Evolutionary conservation across 148 eudicot genomes (phyloP).

Genomic region (Amaranthus cruentus): DNA sequence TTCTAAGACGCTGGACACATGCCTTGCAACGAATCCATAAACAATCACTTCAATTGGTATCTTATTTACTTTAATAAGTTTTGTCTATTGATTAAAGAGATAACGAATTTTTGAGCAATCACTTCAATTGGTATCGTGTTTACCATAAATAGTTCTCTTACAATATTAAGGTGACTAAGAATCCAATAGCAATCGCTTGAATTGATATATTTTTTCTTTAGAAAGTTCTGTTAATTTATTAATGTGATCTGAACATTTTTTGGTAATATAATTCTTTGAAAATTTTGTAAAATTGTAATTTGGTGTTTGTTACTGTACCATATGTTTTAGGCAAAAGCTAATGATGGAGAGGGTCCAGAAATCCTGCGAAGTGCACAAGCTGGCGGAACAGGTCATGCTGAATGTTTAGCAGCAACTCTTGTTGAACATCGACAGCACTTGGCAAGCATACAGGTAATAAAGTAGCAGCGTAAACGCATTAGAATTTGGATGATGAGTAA

Average conservation of each 20-base stretch:
- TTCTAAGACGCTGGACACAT: conserved; percentile 97
- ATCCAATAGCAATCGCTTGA: conserved; percentile 93
- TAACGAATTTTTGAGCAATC: too few relatives aligned
- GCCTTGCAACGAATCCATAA: conserved; percentile 93
- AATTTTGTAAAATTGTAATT: background rate
- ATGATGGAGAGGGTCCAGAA: conserved; percentile 96
- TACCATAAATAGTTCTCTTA: too few relatives aligned
- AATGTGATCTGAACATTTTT: background rate
- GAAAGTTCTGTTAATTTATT: background rate
- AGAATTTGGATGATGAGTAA: background rate
- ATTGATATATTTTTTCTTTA: conserved; percentile 42
- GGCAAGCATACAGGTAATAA: conserved; percentile 84
- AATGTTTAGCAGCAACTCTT: conserved; percentile 85
- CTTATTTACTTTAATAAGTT: background rate
- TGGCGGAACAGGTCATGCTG: conserved; percentile 78
- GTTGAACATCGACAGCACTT: conserved; percentile 92
- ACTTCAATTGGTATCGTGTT: too few relatives aligned
- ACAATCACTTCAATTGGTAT: conserved; percentile 91
- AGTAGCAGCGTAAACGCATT: background rate
- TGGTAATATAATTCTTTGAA: background rate
- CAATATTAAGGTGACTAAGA: conserved; percentile 12
- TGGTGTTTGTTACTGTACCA: background rate
- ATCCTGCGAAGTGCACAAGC: conserved; percentile 73
- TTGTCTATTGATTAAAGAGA: background rate
- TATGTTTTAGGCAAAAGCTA: conserved; percentile 71